A percentile compares a stretch with the other conserved stretches of the same genome.
phyloP scores from a whole-genome alignment of 164 flowering plant species.

The Litsea cubeba region DNA sequence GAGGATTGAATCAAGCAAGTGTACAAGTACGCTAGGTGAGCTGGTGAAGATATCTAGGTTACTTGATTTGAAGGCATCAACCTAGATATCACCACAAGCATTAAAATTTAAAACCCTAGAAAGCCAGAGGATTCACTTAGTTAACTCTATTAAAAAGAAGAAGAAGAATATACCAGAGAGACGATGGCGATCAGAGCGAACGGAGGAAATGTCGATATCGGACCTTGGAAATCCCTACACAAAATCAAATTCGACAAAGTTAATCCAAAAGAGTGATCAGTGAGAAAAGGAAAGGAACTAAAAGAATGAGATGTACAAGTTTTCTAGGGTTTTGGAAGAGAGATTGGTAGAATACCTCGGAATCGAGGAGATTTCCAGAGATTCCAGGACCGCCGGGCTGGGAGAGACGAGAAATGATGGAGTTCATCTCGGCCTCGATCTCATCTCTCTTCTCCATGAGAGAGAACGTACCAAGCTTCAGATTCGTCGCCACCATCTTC shows the following conservation, averaged over 20 bases:
- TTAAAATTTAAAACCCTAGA: too few species aligned
- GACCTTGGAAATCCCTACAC: conserved; percentile 81
- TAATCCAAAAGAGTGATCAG: too few species aligned
- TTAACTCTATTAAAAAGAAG: too few species aligned
- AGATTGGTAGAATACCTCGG: conserved; percentile 39
- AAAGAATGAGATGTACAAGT: neutral
- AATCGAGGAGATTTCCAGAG: conserved; percentile 75
- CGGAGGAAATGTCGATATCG: conserved; percentile 67
- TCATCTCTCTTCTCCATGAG: conserved; percentile 64
- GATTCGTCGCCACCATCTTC: conserved; percentile 71
- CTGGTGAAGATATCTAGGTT: too few species aligned
- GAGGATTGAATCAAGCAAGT: too few species aligned
- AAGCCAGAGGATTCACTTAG: too few species aligned
- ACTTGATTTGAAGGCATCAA: too few species aligned
- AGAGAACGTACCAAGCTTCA: conserved; percentile 64
- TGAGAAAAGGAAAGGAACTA: neutral
- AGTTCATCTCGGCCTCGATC: conserved; percentile 70
- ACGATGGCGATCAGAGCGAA: conserved; percentile 66
- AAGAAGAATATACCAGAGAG: conserved; percentile 47
- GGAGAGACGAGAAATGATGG: conserved; percentile 59
- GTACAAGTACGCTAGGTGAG: too few species aligned
- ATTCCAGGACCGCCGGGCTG: conserved; percentile 85
- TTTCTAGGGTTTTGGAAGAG: neutral
- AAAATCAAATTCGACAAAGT: neutral
- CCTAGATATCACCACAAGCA: too few species aligned